These are phyloP conservation scores for Phytophthora colocasiae DNA, from an alignment of 352 stramenopile genomes.

Conservation along the genomic window DNA sequence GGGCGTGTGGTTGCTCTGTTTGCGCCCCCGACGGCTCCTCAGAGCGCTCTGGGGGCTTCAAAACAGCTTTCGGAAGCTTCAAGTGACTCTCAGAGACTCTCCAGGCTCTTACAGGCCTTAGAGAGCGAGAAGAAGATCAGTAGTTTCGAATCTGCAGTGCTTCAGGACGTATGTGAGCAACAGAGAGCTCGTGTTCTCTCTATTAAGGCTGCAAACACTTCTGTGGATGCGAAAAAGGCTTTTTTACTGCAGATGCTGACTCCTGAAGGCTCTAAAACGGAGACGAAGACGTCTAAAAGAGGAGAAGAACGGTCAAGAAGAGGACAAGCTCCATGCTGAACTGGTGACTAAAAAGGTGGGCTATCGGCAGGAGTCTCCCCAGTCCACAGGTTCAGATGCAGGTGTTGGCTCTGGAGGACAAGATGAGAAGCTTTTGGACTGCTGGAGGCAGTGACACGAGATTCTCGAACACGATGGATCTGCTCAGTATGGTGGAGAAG, in stretches of 20 bases:
- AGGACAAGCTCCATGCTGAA: conserved; percentile 43
- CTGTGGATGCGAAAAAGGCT: conserved; percentile 55
- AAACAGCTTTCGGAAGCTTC: neutral
- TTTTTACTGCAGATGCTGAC: conserved; percentile 37
- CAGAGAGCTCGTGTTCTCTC: conserved; percentile 42
- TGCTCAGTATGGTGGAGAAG: conserved; percentile 56
- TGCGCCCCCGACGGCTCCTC: too few relatives aligned
- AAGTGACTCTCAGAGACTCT: conserved; percentile 23
- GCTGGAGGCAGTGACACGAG: conserved; percentile 4
- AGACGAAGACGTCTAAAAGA: neutral
- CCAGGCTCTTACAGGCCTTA: conserved; percentile 46
- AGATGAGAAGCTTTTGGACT: conserved; percentile 27
- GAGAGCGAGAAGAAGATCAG: conserved; percentile 49
- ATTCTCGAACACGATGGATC: conserved; percentile 52
- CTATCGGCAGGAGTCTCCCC: conserved; percentile 61
- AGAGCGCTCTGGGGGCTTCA: too few relatives aligned
- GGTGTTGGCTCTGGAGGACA: conserved; percentile 45
- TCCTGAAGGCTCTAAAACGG: conserved; percentile 1
- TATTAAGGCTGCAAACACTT: conserved; percentile 35
- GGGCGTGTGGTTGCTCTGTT: too few relatives aligned
- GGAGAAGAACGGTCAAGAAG: conserved; percentile 9
- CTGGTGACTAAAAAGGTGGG: conserved; percentile 62
- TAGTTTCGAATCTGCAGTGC: conserved; percentile 53
- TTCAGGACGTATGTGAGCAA: conserved; percentile 56
- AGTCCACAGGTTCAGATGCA: conserved; percentile 64